These are phyloP conservation scores for Capsella bursapastoris DNA, from an alignment of 345 rosid genomes.

Conservation along the genomic window DNA sequence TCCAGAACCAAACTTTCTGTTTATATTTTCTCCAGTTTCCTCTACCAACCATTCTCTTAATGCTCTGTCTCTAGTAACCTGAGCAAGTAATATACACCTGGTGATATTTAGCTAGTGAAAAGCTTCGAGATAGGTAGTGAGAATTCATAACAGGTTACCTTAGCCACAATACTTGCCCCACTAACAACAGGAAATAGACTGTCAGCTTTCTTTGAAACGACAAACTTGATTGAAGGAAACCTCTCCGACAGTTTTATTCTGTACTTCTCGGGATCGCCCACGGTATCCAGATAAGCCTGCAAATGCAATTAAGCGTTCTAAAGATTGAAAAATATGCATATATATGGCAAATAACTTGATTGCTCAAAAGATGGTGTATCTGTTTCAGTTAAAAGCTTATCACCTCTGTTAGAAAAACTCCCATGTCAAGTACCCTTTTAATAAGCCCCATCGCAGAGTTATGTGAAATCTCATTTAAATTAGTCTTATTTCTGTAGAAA, in stretches of 20 bases:
- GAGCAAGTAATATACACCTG: constrained; percentile 4
- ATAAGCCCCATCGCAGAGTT: constrained; percentile 92
- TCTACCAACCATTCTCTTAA: constrained; percentile 80
- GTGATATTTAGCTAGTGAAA: background rate
- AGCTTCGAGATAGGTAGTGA: constrained; percentile 13
- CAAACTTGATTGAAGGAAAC: constrained; percentile 81
- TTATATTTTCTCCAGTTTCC: constrained; percentile 75
- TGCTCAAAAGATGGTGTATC: background rate
- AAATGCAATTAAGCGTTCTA: background rate
- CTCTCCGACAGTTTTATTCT: constrained; percentile 74
- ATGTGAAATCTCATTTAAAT: constrained; percentile 90
- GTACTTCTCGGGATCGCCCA: constrained; percentile 93
- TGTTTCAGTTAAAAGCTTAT: constrained; percentile 4
- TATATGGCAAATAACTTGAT: background rate
- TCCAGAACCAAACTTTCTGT: constrained; percentile 88
- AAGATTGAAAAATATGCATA: background rate
- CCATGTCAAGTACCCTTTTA: constrained; percentile 65
- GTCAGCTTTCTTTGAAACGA: constrained; percentile 96
- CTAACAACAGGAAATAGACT: constrained; percentile 94
- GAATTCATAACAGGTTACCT: constrained; percentile 55
- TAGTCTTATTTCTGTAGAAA: constrained; percentile 69
- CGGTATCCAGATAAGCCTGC: constrained; percentile 91
- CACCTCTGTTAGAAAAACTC: constrained; percentile 93
- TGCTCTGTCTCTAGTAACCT: constrained; percentile 96
- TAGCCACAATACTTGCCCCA: constrained; percentile 98